phyloP scores from a whole-genome alignment of 2,329 filamentous ascomycete genomes.

The Gliomastix tumulicola region DNA sequence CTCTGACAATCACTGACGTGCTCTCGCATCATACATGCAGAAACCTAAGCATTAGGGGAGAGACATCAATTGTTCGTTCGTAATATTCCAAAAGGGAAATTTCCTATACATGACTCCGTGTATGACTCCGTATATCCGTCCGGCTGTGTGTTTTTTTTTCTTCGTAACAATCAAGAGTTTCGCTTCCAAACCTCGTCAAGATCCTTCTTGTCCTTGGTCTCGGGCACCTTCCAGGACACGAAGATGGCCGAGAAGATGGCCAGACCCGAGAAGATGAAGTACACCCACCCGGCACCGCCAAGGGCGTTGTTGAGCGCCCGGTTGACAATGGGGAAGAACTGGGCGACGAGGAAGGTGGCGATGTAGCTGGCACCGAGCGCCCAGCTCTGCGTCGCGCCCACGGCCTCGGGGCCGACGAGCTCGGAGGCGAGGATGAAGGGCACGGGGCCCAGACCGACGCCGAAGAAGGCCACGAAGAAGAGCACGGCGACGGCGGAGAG shows the following conservation, averaged over 20 bases:
- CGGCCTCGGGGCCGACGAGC: slow-evolving; percentile 82
- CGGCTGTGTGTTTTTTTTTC: no score
- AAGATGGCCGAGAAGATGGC: slow-evolving; percentile 65
- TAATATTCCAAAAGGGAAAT: background rate
- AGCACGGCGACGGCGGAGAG: slow-evolving; percentile 78
- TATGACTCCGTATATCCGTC: slow-evolving; percentile 38
- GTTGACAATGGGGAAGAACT: slow-evolving; percentile 90
- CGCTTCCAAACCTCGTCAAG: slow-evolving; percentile 85
- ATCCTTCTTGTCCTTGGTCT: slow-evolving; percentile 79
- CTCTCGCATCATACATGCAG: no score
- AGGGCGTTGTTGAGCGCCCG: slow-evolving; percentile 55
- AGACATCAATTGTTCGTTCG: background rate
- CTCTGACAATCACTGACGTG: no score
- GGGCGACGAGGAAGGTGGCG: slow-evolving; percentile 85
- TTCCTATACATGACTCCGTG: background rate
- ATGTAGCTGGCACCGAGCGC: slow-evolving; percentile 82
- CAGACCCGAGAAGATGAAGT: slow-evolving; percentile 81
- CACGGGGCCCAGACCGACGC: slow-evolving; percentile 83
- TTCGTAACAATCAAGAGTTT: background rate
- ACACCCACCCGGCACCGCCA: slow-evolving; percentile 73
- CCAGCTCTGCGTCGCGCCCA: slow-evolving; percentile 87
- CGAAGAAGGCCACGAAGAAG: slow-evolving; percentile 83
- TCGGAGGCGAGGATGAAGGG: slow-evolving; percentile 93
- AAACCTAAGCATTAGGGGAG: no score
- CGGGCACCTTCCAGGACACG: slow-evolving; percentile 68